Evolutionary conservation across 768 basidiomycete genomes (phyloP).

Genomic region (Kondoa malvinella): DNA sequence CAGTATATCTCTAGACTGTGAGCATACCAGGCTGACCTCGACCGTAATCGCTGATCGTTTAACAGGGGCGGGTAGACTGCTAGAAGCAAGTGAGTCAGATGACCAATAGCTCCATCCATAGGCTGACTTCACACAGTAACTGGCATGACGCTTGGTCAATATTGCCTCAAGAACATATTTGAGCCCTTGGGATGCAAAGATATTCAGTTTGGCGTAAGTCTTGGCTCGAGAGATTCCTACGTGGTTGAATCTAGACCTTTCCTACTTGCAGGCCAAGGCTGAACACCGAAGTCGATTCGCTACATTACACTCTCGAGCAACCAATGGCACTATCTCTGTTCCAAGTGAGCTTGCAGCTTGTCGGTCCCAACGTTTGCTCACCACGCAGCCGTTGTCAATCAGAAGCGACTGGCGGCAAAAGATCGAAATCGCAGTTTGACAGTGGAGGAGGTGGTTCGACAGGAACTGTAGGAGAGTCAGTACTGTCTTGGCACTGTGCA

Average conservation of each 20-base stretch:
- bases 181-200: conserved; percentile 19
- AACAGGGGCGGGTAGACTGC: neutral
- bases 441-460: conserved; percentile 13
- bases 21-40: neutral
- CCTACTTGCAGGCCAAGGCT: neutral
- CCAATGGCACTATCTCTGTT: neutral
- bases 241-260: neutral
- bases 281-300: neutral
- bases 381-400: too few species aligned
- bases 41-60: neutral
- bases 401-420: too few species aligned
- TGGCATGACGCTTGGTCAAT: conserved; percentile 14
- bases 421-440: too few species aligned
- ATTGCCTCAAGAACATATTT: conserved; percentile 16
- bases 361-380: too few species aligned
- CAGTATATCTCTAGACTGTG: neutral
- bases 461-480: conserved; percentile 14
- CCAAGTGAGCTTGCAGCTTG: too few species aligned
- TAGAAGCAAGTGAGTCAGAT: neutral
- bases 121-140: conserved; percentile 10
- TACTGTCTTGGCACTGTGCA: neutral
- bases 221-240: neutral
- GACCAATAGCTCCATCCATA: conserved; percentile 5
- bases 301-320: neutral
- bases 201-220: conserved; percentile 9